These are phyloP conservation scores for Xerocomus brunneocitrinus DNA, from an alignment of 768 basidiomycete species.

Conservation along the genomic window DNA sequence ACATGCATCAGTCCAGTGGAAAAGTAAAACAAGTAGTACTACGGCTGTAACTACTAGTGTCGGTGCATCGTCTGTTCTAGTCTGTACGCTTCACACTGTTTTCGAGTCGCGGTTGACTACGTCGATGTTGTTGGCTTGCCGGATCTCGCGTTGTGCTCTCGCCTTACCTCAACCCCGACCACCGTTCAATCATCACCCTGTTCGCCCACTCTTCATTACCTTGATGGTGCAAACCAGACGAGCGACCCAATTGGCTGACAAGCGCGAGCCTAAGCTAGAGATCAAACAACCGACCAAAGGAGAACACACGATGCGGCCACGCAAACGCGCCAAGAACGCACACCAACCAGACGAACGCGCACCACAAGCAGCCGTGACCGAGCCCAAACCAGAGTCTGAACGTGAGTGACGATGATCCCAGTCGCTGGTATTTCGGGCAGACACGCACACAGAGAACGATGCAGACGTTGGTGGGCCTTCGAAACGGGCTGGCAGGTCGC, in stretches of 20 bases:
- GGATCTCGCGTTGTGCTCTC: not conserved
- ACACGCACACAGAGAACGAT: not conserved
- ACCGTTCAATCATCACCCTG: not conserved
- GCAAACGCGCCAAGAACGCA: slow-evolving; percentile 15
- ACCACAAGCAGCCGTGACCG: not conserved
- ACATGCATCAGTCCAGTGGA: not conserved
- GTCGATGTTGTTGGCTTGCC: not conserved
- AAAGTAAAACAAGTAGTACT: too few relatives aligned
- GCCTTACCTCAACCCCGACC: not conserved
- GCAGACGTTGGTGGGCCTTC: not conserved
- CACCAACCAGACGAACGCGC: not conserved
- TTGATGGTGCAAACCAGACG: slow-evolving; percentile 26
- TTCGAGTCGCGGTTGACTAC: too few relatives aligned
- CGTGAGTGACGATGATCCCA: slow-evolving; percentile 8
- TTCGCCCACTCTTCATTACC: not conserved
- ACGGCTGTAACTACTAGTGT: too few relatives aligned
- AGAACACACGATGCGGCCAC: slow-evolving; percentile 1
- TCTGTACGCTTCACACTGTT: too few relatives aligned
- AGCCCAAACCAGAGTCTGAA: not conserved
- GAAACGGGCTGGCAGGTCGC: slow-evolving; percentile 5
- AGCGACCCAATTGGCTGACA: slow-evolving; percentile 3
- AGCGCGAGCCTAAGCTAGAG: not conserved
- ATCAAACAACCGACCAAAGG: not conserved
- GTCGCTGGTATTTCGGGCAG: not conserved
- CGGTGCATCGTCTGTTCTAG: too few relatives aligned